Evolutionary conservation across 2,329 filamentous ascomycete species (phyloP), one percentile per base, ranked within the genome.

Genomic region (Pseudogymnoascus sp.): DNA sequence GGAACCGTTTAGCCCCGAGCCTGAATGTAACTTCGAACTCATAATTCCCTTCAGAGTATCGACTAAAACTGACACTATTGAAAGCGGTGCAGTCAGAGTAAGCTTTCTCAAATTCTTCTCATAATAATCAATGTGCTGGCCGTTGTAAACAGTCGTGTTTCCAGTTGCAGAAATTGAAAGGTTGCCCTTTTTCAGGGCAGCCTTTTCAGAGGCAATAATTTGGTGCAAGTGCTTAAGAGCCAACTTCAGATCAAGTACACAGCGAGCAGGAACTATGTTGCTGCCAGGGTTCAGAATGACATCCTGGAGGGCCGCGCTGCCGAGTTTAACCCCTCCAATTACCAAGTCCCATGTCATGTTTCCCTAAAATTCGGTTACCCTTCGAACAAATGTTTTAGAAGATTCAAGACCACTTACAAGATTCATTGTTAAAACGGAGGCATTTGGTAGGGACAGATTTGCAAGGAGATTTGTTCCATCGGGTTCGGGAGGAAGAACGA

Each of bases 161-260:
- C 60, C 60, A n/a, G 60, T 33, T n/a, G 60, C 37, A 28, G 42
- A 47, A 50, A 62, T 50, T 6, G 21, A 7, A 62, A 62, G 40
- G 18, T 23, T 14, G 18, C 40, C 40, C 6, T 23, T 23, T 44
- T 5, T 14, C 40, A 44, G 18, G 40, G 16, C 16, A 4, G 4
- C 40, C 10, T 5, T 5, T 44, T 44, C 18, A 12, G 40, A 21
- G 6, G 40, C 40, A 12, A 44, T 23, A 12, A 44, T 44, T 44
- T 23, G 10, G 3, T 1, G 18, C 18, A 44, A 11, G 40, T 44
- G 18, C 40, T 12, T 23, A 6, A 44, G 10, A 23, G 40, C 40
- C 40, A 12, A 12, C 14, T 44, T 44, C 10, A 44, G 14, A 12
- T 44, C 40, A 14, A 44, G 40, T 14, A 23, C 18, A 3, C 40